phyloP scores from a whole-genome alignment of 441 rosid species.

The Breynia disticha region DNA sequence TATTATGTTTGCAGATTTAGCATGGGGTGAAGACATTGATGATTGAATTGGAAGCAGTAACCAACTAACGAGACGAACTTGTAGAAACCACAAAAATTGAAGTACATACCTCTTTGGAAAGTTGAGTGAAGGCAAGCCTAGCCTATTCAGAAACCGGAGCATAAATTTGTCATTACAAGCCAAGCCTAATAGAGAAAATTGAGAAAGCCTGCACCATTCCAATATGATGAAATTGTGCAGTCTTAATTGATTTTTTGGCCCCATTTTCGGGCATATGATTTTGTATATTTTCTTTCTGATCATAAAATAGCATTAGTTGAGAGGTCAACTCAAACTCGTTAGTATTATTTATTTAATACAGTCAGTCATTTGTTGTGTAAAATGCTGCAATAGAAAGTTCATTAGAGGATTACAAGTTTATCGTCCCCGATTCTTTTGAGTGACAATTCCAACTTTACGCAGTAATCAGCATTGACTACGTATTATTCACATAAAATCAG shows the following conservation, averaged over 20 bases:
- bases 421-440: no score
- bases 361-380: conserved; percentile 10
- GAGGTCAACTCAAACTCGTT: no score
- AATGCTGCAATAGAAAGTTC: conserved; percentile 16
- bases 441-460: no score
- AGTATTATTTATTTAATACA: conserved; percentile 17
- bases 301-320: conserved; percentile 14
- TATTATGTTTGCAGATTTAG: conserved; percentile 52
- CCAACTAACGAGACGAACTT: neutral
- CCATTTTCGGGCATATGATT: conserved; percentile 29
- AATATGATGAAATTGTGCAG: conserved; percentile 21
- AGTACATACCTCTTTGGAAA: neutral
- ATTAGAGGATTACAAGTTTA: no score
- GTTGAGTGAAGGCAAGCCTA: neutral
- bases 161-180: no score
- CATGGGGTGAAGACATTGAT: conserved; percentile 88
- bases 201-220: conserved; percentile 8
- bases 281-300: conserved; percentile 20
- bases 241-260: conserved; percentile 12
- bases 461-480: no score
- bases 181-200: no score
- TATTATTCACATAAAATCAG: no score
- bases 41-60: conserved; percentile 30
- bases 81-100: neutral
- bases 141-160: conserved; percentile 2